Evolutionary conservation across 805 yeast species (phyloP).

Genomic region (Candida ascalaphidarum): DNA sequence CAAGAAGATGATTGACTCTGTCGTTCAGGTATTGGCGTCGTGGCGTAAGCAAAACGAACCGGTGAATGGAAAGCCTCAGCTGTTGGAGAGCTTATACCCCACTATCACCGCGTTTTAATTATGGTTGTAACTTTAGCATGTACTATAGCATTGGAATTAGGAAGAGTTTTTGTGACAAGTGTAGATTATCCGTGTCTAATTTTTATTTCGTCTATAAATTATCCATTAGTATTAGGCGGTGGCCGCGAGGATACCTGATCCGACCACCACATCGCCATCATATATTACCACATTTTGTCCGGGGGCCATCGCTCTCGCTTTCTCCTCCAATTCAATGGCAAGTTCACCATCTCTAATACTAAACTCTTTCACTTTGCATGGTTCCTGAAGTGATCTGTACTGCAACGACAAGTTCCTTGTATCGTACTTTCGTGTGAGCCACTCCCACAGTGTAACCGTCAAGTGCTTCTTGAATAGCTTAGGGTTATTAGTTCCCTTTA

Average conservation of each 20-base stretch:
- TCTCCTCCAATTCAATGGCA: slow-evolving; percentile 30
- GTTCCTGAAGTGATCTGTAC: slow-evolving; percentile 64
- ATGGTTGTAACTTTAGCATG: no score
- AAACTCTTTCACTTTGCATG: slow-evolving; percentile 27
- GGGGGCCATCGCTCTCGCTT: slow-evolving; percentile 72
- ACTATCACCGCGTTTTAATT: slow-evolving; percentile 30
- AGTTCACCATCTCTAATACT: slow-evolving; percentile 10
- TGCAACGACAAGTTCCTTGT: slow-evolving; percentile 39
- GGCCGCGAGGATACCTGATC: slow-evolving; percentile 28
- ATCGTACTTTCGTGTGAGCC: slow-evolving; percentile 26
- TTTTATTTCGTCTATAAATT: background rate
- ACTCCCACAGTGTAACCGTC: slow-evolving; percentile 36
- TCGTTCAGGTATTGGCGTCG: slow-evolving; percentile 21
- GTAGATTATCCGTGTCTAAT: no score
- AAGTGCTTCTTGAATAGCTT: slow-evolving; percentile 40
- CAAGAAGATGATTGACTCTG: slow-evolving; percentile 24
- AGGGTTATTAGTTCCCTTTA: slow-evolving; percentile 55
- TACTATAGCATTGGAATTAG: no score
- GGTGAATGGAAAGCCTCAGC: slow-evolving; percentile 1
- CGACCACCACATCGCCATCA: slow-evolving; percentile 56
- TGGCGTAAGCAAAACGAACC: slow-evolving; percentile 6
- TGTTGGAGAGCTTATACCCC: slow-evolving; percentile 24
- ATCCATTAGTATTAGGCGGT: slow-evolving; percentile 1
- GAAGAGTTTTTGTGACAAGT: no score
- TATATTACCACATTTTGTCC: slow-evolving; percentile 84